Evolutionary conservation across 1,284 basidiomycete genomes (phyloP).

Genomic region (Afroboletus lepidellus): DNA sequence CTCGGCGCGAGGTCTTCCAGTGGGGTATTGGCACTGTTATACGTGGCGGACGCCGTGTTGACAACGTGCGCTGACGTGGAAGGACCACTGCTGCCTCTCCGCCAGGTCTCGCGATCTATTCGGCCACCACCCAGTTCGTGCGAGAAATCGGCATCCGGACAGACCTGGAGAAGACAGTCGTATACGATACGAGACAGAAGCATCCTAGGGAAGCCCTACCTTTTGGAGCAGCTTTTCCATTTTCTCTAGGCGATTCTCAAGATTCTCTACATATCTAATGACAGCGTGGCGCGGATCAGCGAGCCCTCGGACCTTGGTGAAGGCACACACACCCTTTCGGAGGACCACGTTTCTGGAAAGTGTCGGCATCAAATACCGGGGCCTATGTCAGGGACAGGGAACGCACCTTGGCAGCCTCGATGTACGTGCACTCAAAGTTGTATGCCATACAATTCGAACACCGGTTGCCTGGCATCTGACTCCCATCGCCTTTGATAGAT

Average conservation of each 20-base stretch:
- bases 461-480: constrained; percentile 60
- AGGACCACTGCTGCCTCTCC: constrained; percentile 31
- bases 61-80: constrained; percentile 13
- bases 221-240: constrained; percentile 66
- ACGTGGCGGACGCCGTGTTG: constrained; percentile 8
- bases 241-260: constrained; percentile 70
- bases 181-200: not conserved
- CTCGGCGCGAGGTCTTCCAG: constrained; percentile 31
- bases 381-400: not conserved
- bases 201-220: constrained; percentile 34
- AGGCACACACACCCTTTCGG: constrained; percentile 65
- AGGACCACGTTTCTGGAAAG: constrained; percentile 72
- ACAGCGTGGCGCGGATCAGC: not conserved
- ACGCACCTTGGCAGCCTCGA: constrained; percentile 69
- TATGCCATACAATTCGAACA: constrained; percentile 82
- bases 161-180: constrained; percentile 37
- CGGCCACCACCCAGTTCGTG: constrained; percentile 42
- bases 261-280: constrained; percentile 66
- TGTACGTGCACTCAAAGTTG: constrained; percentile 73
- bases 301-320: not conserved
- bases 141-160: constrained; percentile 51
- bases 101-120: constrained; percentile 36
- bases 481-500: constrained; percentile 49
- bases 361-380: not conserved
- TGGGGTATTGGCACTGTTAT: constrained; percentile 1